These are phyloP conservation scores for Aureobasidium pullulans DNA, from an alignment of 2,329 filamentous ascomycete species.

Conservation along the genomic window DNA sequence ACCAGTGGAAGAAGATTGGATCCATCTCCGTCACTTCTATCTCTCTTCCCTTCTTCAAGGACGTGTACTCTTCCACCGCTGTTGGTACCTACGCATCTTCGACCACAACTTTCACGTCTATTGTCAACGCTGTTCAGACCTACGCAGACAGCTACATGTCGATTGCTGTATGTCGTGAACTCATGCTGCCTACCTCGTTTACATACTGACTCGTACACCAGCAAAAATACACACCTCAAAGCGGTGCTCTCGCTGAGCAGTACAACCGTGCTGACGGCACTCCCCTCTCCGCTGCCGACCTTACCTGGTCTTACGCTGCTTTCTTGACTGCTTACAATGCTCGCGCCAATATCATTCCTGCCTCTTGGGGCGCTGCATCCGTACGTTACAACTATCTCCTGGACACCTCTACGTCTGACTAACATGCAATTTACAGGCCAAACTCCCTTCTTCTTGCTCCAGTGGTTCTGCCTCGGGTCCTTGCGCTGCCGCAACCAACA, in stretches of 20 bases:
- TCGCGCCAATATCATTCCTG: constrained; percentile 48
- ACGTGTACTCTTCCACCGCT: constrained; percentile 51
- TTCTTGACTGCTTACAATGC: constrained; percentile 58
- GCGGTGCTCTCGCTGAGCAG: constrained; percentile 63
- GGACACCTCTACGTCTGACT: constrained; percentile 14
- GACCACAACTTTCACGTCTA: constrained; percentile 28
- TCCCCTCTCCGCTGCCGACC: constrained; percentile 56
- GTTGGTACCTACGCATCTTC: constrained; percentile 57
- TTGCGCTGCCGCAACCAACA: constrained; percentile 24
- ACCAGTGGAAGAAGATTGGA: constrained; percentile 59
- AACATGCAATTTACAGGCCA: constrained; percentile 17
- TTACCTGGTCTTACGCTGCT: constrained; percentile 68
- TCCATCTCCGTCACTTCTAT: constrained; percentile 57
- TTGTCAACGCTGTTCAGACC: constrained; percentile 53
- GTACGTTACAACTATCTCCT: constrained; percentile 18
- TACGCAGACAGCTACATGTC: constrained; percentile 55
- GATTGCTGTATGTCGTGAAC: constrained; percentile 16
- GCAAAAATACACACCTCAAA: constrained; percentile 43
- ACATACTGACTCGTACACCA: neutral
- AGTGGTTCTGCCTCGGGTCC: constrained; percentile 22
- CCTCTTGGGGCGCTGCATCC: constrained; percentile 46
- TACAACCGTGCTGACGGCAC: constrained; percentile 44
- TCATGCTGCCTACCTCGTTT: too few relatives aligned
- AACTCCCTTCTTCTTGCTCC: constrained; percentile 21
- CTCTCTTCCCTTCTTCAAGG: constrained; percentile 65